Conservation (phyloP, 805 yeast species). For the Sungouiella thailandica region DNA sequence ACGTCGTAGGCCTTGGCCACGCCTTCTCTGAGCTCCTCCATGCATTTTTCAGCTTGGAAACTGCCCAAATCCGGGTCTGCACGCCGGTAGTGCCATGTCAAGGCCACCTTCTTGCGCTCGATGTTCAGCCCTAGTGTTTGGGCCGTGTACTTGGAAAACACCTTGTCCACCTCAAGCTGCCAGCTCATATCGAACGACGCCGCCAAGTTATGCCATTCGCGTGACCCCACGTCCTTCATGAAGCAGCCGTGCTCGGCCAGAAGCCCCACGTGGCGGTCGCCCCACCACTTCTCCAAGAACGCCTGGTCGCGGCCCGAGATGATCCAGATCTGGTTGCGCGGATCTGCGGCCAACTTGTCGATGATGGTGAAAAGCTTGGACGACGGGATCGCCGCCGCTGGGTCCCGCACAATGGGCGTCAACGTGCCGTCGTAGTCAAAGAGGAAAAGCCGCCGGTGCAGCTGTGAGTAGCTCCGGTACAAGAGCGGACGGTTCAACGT, state of each 20-base stretch:
- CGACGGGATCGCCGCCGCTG: constrained; percentile 97
- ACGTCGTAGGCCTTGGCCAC: constrained; percentile 68
- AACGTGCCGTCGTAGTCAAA: constrained; percentile 98
- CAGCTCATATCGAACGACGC: constrained; percentile 86
- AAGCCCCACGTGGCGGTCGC: constrained; percentile 66
- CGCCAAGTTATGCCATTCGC: constrained; percentile 79
- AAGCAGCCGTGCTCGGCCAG: constrained; percentile 99
- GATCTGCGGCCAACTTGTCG: constrained; percentile 61
- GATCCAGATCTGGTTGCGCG: constrained; percentile 85
- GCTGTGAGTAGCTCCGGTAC: constrained; percentile 50
- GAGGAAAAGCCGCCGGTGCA: constrained; percentile 70
- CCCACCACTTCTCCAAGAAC: constrained; percentile 86
- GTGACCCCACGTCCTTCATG: constrained; percentile 63
- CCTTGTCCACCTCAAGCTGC: constrained; percentile 77
- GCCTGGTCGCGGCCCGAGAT: constrained; percentile 93
- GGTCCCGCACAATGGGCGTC: constrained; percentile 94
- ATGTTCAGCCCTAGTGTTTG: constrained; percentile 86
- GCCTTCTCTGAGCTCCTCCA: constrained; percentile 54
- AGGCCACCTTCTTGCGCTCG: constrained; percentile 86
- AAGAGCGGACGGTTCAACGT: constrained; percentile 70
- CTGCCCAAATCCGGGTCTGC: constrained; percentile 92
- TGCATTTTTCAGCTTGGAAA: constrained; percentile 74
- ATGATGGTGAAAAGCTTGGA: constrained; percentile 60
- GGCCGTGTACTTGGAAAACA: constrained; percentile 71
- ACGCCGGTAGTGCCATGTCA: constrained; percentile 97